Evolutionary conservation across 2,329 filamentous ascomycete species (phyloP).

Genomic region (Lasiodiplodia sp.): DNA sequence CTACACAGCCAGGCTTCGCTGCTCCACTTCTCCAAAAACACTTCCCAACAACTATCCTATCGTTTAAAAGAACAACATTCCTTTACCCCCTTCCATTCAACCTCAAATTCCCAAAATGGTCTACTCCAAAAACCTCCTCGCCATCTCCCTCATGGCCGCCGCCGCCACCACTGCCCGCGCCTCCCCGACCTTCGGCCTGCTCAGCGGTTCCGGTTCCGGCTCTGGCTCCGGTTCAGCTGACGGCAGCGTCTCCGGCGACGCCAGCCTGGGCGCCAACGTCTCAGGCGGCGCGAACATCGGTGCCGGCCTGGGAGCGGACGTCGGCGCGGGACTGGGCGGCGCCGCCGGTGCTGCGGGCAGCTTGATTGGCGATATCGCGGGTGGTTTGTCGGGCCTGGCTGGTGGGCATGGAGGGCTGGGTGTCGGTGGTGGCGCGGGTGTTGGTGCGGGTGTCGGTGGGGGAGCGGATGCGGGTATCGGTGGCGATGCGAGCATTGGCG

Average conservation of each 20-base stretch:
- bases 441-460: background rate
- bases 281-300: background rate
- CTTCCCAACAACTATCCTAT: background rate
- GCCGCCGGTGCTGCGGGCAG: background rate
- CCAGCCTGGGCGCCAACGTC: background rate
- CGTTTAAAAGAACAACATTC: background rate
- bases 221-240: background rate
- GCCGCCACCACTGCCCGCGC: background rate
- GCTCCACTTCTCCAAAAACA: background rate
- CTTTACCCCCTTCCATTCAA: too few relatives aligned
- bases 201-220: background rate
- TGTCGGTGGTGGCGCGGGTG: background rate
- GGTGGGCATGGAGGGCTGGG: background rate
- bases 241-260: background rate
- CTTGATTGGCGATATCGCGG: background rate
- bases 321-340: background rate
- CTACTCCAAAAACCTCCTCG: constrained; percentile 18
- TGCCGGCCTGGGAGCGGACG: background rate
- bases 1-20: background rate
- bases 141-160: constrained; percentile 10
- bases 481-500: too few relatives aligned
- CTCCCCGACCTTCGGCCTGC: constrained; percentile 3
- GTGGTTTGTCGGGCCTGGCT: background rate
- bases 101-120: background rate
- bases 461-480: background rate